Base-by-base conservation (phyloP, 208 protist genomes). In the Leishmania guyanensis region DNA sequence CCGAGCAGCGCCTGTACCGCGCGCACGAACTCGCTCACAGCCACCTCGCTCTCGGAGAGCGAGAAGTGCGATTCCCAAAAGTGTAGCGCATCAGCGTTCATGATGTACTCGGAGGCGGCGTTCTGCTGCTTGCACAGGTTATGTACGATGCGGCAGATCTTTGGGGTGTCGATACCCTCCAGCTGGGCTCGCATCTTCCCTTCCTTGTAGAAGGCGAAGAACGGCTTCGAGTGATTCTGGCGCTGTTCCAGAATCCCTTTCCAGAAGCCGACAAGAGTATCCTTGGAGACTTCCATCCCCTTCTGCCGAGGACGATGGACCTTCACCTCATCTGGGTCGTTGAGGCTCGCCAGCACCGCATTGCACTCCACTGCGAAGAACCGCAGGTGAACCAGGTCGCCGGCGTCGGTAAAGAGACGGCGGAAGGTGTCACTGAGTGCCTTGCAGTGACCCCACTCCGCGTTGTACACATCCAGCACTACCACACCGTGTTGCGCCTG, bases 141-240 rank as follows among this genome's bases (percentile, higher is more conserved):
- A 46, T 89, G 86, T n/a, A 98, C 90, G 56, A 90, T 87, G 50
- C 87, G 90, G 71, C 87, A 91, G 53, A 98, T 97, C 80, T 91
- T 89, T 5, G 95, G 95, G 5, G 93, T 98, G 84, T 97, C 89
- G 71, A 98, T 89, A 50, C 93, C 95, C 84, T 98, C 93, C 66
- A 97, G 82, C 16, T 81, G 85, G 10, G 80, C 83, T 39, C 92
- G 86, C 77, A 90, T 88, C 69, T 81, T 94, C 22, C 95, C 93
- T 68, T 98, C 93, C 83, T 97, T 97, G 88, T 92, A 98, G 75
- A 97, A 95, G 66, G 93, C 79, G 81, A 98, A 96, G 79, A 91
- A 95, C 60, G 95, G 93, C 84, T 96, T 96, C 16, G 95, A 95
- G 78, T 98, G 92, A 43, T 90, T 86, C 58, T 84, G 80, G 29